Conservation (phyloP, 1,284 basidiomycete genomes). For the Ceratobasidium sp. region DNA sequence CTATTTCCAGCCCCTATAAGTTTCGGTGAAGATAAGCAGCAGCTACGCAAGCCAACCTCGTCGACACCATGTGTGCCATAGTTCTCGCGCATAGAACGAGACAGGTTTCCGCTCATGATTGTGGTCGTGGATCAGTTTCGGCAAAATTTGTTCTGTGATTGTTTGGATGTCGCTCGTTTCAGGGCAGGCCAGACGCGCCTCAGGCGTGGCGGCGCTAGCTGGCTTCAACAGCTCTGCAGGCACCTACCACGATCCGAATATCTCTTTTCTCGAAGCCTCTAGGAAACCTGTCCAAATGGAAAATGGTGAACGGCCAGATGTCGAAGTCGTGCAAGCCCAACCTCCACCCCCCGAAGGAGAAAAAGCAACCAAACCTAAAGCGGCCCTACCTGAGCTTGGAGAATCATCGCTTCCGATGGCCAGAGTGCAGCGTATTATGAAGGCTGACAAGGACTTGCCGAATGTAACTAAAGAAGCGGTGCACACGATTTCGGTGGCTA, state of each 20-base stretch:
- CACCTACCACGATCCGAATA: not conserved
- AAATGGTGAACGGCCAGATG: not conserved
- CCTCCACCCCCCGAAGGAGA: conserved; percentile 20
- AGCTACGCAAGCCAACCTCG: conserved; percentile 57
- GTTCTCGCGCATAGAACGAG: conserved; percentile 74
- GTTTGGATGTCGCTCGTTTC: conserved; percentile 4
- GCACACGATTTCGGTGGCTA: conserved; percentile 75
- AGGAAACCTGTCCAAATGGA: not conserved
- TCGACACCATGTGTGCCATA: conserved; percentile 73
- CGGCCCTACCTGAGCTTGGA: conserved; percentile 61
- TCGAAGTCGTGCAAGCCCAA: not conserved
- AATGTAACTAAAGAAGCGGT: conserved; percentile 77
- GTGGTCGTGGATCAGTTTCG: conserved; percentile 17
- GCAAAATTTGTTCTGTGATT: conserved; percentile 35
- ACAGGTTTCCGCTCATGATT: conserved; percentile 59
- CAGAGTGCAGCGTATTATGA: conserved; percentile 80
- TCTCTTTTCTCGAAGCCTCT: not conserved
- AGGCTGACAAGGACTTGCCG: conserved; percentile 81
- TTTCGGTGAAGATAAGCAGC: not conserved
- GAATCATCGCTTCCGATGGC: conserved; percentile 75
- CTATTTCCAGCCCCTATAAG: conserved; percentile 50
- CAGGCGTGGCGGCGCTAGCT: not conserved
- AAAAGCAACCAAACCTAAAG: conserved; percentile 39
- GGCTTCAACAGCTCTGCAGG: not conserved
- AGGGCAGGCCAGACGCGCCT: conserved; percentile 28